Percentiles rank a stretch among this genome's conserved stretches.
These are phyloP conservation scores for Nemophila menziesii DNA, from an alignment of 257 asterid genomes.

Conservation along the genomic window DNA sequence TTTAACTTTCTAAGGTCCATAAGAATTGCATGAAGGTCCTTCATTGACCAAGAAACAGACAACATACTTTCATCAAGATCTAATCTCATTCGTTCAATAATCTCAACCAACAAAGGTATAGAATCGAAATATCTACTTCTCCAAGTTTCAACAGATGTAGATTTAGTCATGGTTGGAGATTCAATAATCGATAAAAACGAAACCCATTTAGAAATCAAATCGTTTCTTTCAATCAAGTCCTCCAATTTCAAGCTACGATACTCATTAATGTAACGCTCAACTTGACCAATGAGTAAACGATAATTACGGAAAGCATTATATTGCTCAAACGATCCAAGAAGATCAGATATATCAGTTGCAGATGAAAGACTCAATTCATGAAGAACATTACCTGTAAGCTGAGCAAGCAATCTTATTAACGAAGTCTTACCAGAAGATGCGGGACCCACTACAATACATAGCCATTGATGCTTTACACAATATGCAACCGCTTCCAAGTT, in stretches of 20 bases:
- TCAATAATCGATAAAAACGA: conserved; percentile 41
- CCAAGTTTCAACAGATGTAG: conserved; percentile 26
- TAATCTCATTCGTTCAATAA: conserved; percentile 49
- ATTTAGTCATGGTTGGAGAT: conserved; percentile 23
- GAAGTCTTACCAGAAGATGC: conserved; percentile 92
- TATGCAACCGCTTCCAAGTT: conserved; percentile 61
- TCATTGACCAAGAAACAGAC: conserved; percentile 52
- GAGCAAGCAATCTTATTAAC: conserved; percentile 57
- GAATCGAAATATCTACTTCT: conserved; percentile 35
- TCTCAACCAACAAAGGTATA: conserved; percentile 35
- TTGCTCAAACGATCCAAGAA: conserved; percentile 98
- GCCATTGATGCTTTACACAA: conserved; percentile 79
- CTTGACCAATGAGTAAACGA: conserved; percentile 48
- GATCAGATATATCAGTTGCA: conserved; percentile 86
- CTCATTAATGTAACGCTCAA: conserved; percentile 63
- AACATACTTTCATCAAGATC: conserved; percentile 18
- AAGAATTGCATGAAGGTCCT: conserved; percentile 48
- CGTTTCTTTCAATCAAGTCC: conserved; percentile 32
- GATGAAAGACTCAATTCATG: conserved; percentile 90
- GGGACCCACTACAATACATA: conserved; percentile 90
- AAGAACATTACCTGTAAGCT: conserved; percentile 76
- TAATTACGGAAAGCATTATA: conserved; percentile 66
- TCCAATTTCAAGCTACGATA: conserved; percentile 45
- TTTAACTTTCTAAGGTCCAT: conserved; percentile 38
- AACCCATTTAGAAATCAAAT: conserved; percentile 53